Evolutionary conservation across 768 basidiomycete species (phyloP), one percentile per base, ranked within the genome.

Genomic region (Boletus huronensis): DNA sequence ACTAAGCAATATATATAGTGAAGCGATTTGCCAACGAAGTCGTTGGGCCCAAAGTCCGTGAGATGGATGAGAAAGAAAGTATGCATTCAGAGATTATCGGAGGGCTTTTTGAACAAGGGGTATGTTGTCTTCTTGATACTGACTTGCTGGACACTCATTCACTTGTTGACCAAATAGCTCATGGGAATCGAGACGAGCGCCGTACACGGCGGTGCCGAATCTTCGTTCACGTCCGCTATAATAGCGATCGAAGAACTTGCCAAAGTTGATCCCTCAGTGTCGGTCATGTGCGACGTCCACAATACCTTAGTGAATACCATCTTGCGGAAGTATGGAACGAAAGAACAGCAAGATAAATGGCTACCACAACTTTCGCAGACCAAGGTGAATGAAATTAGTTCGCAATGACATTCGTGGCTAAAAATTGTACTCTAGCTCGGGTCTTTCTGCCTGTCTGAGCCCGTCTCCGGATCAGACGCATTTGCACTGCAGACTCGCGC

Each of bases 261-360:
- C 32, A 94, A 91, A 65, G 78, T 98, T 35, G 97, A 99, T 70
- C 93, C 97, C 0, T 91, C 91, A 3, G 96, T 99, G 16, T 97
- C 95, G 5, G 97, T 98, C 26, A 74, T 96, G 70, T 95, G 92
- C 61, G 97, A 99, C 66, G 97, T 99, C 5, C 97, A 99, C 79
- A 98, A 98, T 70, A 99, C 97, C 13, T 84, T 99, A 36, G 92
- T 98, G 59, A 96, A 98, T 75, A 97, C 96, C 34, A 87, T 98
- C 61, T 72, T 98, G 62, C 84, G 96, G 54, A 84, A 83, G 62
- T 89, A 97, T 65, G 96, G 85, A 2, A 88, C 83, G 7, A 78
- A 88, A 58, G 88, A 86, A 63, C 88, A 98, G 66, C 82, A 93
- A 69, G 85, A 87, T 53, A 88, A 88, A 62, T 99, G 89, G 82